Conservation (phyloP, 208 protist genomes). For the Leishmania guyanensis region DNA sequence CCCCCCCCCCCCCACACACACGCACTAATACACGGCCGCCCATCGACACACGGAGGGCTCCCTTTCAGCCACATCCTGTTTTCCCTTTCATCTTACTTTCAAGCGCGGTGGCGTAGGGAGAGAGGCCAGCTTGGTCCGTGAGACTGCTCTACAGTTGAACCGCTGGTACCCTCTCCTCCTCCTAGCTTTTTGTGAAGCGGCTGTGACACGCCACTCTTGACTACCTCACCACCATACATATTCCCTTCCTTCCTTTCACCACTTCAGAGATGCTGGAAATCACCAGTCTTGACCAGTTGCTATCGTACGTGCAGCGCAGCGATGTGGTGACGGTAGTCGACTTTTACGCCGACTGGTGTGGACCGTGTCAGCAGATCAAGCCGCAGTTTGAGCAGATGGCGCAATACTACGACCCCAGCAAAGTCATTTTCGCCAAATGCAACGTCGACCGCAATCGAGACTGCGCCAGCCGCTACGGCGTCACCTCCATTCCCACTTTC, state of each 20-base stretch:
- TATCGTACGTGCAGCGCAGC: slow-evolving; percentile 42
- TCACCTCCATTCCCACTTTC: slow-evolving; percentile 80
- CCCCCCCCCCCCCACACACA: neutral
- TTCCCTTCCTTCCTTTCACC: too few species aligned
- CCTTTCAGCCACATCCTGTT: neutral
- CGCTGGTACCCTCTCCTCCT: neutral
- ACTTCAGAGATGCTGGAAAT: slow-evolving; percentile 67
- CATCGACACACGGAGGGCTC: neutral
- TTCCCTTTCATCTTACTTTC: neutral
- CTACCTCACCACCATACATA: neutral
- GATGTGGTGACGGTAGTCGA: slow-evolving; percentile 73
- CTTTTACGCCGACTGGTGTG: slow-evolving; percentile 92
- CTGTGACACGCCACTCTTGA: neutral
- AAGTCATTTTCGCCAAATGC: slow-evolving; percentile 76
- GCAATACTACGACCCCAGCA: slow-evolving; percentile 43
- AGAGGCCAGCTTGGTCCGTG: neutral
- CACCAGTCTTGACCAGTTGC: slow-evolving; percentile 62
- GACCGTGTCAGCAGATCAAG: slow-evolving; percentile 79
- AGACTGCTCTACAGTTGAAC: neutral
- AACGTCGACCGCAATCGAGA: slow-evolving; percentile 82
- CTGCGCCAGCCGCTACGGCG: slow-evolving; percentile 51
- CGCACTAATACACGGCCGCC: neutral
- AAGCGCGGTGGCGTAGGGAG: neutral
- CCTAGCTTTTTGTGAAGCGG: neutral
- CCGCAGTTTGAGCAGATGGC: slow-evolving; percentile 68